These are phyloP conservation scores for Forsythia suspensa DNA, from an alignment of 257 asterid species.

Conservation along the genomic window DNA sequence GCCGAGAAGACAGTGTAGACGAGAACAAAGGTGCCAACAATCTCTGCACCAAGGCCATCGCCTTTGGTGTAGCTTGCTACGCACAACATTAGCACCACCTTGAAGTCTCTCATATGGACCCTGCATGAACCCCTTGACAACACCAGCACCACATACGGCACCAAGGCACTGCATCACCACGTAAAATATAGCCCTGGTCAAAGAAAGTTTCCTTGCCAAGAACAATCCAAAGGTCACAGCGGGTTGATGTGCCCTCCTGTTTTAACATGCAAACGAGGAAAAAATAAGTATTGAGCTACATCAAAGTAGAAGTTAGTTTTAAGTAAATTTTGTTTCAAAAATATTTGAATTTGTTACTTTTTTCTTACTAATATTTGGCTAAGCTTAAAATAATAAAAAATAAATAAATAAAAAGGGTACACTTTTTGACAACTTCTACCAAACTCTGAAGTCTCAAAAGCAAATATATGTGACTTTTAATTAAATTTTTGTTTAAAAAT, in stretches of 20 bases:
- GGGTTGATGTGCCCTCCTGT: conserved; percentile 81
- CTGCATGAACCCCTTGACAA: conserved; percentile 62
- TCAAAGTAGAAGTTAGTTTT: neutral
- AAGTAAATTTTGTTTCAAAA: neutral
- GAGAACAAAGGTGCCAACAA: conserved; percentile 69
- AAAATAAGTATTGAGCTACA: neutral
- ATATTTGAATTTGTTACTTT: neutral
- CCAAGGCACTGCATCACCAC: conserved; percentile 74
- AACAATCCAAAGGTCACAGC: conserved; percentile 70
- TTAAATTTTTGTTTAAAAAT: too few relatives aligned
- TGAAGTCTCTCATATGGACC: conserved; percentile 40
- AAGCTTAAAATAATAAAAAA: neutral
- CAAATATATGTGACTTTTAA: neutral
- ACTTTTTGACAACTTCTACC: neutral
- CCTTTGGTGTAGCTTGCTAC: conserved; percentile 78
- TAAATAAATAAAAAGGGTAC: too few relatives aligned
- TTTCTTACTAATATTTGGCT: too few relatives aligned
- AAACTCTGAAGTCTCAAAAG: neutral
- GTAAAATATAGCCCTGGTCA: conserved; percentile 62
- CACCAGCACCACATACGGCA: conserved; percentile 75
- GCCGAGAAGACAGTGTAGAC: conserved; percentile 81
- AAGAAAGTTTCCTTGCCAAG: conserved; percentile 64
- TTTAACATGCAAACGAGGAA: neutral
- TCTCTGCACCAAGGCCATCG: conserved; percentile 65
- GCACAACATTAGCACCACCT: conserved; percentile 64